These are phyloP conservation scores for Citropsis articulata DNA, from an alignment of 345 rosid genomes.

Conservation along the genomic window DNA sequence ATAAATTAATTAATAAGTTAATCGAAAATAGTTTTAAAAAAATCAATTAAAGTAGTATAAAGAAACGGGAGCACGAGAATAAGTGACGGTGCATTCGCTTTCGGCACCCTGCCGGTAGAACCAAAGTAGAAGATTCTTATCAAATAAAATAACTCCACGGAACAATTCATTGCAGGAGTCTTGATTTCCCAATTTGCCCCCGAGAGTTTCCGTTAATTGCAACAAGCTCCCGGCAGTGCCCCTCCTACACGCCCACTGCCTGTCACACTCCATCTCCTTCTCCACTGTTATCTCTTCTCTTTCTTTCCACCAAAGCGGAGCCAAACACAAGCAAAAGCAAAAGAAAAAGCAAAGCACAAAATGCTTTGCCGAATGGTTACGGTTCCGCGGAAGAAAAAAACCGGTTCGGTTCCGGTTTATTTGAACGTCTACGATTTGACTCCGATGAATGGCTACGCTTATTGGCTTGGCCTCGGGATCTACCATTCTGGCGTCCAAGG, in stretches of 20 bases:
- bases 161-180: neutral
- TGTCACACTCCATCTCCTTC: neutral
- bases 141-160: neutral
- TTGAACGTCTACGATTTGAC: constrained; percentile 94
- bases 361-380: constrained; percentile 61
- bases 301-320: neutral
- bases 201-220: neutral
- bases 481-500: constrained; percentile 99
- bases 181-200: neutral
- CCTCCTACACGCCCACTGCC: neutral
- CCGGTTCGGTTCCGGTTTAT: constrained; percentile 76
- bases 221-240: too few relatives aligned
- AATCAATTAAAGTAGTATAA: neutral
- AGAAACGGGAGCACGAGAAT: neutral
- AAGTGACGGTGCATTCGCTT: constrained; percentile 11
- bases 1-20: too few relatives aligned
- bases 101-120: neutral
- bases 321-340: neutral
- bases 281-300: neutral
- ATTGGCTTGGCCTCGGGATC: constrained; percentile 94
- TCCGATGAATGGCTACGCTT: constrained; percentile 89
- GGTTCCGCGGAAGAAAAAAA: constrained; percentile 55
- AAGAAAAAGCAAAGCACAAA: neutral
- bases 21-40: too few relatives aligned
- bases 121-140: constrained; percentile 10